phyloP scores from a whole-genome alignment of 202 grass and related monocot genomes.

The Elaeis oleifera region DNA sequence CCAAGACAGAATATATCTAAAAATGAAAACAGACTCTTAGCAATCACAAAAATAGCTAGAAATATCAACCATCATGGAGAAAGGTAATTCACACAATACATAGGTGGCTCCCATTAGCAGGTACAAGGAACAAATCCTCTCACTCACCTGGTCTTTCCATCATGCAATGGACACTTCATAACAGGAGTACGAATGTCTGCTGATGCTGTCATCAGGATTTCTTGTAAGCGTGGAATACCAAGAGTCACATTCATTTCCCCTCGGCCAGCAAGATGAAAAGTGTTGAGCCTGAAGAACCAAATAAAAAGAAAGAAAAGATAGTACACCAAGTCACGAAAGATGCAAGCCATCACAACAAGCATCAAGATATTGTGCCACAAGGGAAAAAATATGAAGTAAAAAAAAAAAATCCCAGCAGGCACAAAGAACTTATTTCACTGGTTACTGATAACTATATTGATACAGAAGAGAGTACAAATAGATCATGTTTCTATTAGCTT shows the following conservation, averaged over 20 bases:
- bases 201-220: conserved; percentile 84
- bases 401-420: too few relatives aligned
- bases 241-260: conserved; percentile 93
- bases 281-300: conserved; percentile 61
- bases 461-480: too few relatives aligned
- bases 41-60: neutral
- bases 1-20: too few relatives aligned
- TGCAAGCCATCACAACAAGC: too few relatives aligned
- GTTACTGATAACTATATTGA: too few relatives aligned
- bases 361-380: too few relatives aligned
- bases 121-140: neutral
- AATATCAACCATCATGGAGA: neutral
- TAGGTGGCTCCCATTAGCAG: neutral
- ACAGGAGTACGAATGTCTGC: conserved; percentile 54
- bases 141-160: conserved; percentile 27
- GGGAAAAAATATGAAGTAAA: too few relatives aligned
- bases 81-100: neutral
- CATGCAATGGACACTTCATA: conserved; percentile 52
- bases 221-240: conserved; percentile 82
- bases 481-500: too few relatives aligned
- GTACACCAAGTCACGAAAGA: too few relatives aligned
- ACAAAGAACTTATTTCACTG: too few relatives aligned
- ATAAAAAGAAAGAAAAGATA: neutral
- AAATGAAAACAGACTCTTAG: too few relatives aligned
- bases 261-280: conserved; percentile 90